Conservation (phyloP, 805 yeast genomes). For the Pachysolen tannophilus region DNA sequence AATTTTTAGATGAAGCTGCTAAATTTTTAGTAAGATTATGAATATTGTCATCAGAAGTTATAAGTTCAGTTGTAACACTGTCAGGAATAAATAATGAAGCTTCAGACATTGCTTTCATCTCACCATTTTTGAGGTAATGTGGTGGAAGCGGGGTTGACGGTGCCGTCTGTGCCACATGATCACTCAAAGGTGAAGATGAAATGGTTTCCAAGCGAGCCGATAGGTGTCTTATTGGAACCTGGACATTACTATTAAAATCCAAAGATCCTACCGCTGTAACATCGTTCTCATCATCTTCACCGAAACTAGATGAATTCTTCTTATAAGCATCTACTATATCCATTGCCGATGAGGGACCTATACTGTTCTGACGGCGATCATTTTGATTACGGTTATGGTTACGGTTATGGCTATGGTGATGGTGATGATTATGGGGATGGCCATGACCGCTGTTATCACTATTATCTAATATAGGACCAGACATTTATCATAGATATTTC, state of each 20-base stretch:
- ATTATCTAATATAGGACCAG: too few relatives aligned
- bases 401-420: conserved; percentile 2
- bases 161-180: neutral
- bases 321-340: too few relatives aligned
- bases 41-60: conserved; percentile 1
- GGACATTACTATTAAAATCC: conserved; percentile 7
- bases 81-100: conserved; percentile 9
- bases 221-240: conserved; percentile 8
- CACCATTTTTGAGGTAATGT: conserved; percentile 1
- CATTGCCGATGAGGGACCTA: too few relatives aligned
- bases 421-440: conserved; percentile 1
- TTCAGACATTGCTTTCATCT: conserved; percentile 10
- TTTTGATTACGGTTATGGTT: conserved; percentile 4
- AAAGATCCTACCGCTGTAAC: conserved; percentile 30
- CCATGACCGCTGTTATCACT: conserved; percentile 13
- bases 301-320: too few relatives aligned
- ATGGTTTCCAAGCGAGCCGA: conserved; percentile 5
- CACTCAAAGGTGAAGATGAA: neutral
- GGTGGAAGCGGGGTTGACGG: conserved; percentile 1
- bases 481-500: too few relatives aligned
- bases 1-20: conserved; percentile 27
- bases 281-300: conserved; percentile 40
- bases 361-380: too few relatives aligned
- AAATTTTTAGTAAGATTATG: conserved; percentile 6
- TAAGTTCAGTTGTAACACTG: neutral